Evolutionary conservation across 2,329 filamentous ascomycete genomes (phyloP), one percentile per base, ranked within the genome.

Genomic region (Chrysosporium queenslandicum): DNA sequence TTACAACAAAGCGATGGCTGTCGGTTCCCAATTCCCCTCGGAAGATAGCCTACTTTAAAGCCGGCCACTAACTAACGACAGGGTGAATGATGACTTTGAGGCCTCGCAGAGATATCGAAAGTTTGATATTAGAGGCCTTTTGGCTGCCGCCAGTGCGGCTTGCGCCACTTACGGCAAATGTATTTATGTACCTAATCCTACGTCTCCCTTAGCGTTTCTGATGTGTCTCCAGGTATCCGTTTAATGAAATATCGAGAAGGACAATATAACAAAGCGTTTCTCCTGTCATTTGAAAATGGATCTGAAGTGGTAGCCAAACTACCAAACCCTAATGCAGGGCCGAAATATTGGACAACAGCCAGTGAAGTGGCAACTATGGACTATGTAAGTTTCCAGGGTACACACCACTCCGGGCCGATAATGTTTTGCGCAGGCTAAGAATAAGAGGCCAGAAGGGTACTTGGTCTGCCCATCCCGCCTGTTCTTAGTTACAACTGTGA

Each of bases 321-420:
- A 30, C 61, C 61, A 14, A 61, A 58, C 39, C 59, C 56, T 1
- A 55, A 55, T 46, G 61, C 61, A 1, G 64, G 62, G 11, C 63
- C 63, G n/a, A 54, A 61, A 9, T 53, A 47, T 20, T 58, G 58
- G 2, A 58, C 64, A 30, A 55, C 64, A n/a, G 67, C 66, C 21
- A 69, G 67, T 54, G 68, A 71, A 58, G 68, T 67, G 11, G 68
- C 68, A 34, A 71, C 66, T 12, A 59, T 71, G 50, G 53, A 55
- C n/a, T 55, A 54, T 37, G 42, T 56, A 41, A 7, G 37, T 7
- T 9, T 34, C 32, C 11, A 34, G n/a, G n/a, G n/a, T n/a, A n/a
- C n/a, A n/a, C n/a, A n/a, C n/a, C n/a, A n/a, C n/a, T n/a, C n/a
- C n/a, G n/a, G n/a, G n/a, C n/a, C n/a, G n/a, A n/a, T n/a, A n/a